A percentile compares a stretch with the other conserved stretches of the same genome.
Conservation (phyloP, 148 eudicot genomes). For the Camellia granthamiana region DNA sequence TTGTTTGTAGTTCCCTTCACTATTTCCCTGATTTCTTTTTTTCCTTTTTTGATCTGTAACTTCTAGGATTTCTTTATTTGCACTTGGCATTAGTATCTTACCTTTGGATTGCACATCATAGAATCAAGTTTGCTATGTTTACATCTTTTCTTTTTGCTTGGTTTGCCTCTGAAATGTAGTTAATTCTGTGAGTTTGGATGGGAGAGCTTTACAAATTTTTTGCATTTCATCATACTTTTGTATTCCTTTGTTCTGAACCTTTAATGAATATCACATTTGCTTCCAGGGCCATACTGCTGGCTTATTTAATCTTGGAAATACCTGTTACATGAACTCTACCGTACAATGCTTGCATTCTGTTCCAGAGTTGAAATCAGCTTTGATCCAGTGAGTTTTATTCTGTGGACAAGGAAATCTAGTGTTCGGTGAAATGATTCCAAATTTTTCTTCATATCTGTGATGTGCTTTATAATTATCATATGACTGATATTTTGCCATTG, state of each 20-base stretch:
- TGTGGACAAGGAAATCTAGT: neutral
- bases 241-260: neutral
- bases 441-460: neutral
- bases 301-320: constrained; percentile 84
- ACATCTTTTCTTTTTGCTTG: neutral
- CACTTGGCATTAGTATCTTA: neutral
- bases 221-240: neutral
- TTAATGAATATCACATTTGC: neutral
- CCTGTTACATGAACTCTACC: constrained; percentile 98
- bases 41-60: no score
- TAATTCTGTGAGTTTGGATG: neutral
- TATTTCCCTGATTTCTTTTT: neutral
- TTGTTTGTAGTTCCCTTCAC: neutral
- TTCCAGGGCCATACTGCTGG: constrained; percentile 95
- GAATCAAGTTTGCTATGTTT: neutral
- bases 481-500: neutral
- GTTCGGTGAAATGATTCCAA: neutral
- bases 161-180: neutral
- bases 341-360: constrained; percentile 92
- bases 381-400: constrained; percentile 49
- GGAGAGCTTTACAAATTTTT: neutral
- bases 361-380: constrained; percentile 92
- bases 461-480: neutral
- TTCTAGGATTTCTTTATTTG: neutral
- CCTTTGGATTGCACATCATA: neutral